These are phyloP conservation scores for Sphagnum tenellum DNA, from an alignment of 225 moss, liverwort and hornwort species.

Conservation along the genomic window DNA sequence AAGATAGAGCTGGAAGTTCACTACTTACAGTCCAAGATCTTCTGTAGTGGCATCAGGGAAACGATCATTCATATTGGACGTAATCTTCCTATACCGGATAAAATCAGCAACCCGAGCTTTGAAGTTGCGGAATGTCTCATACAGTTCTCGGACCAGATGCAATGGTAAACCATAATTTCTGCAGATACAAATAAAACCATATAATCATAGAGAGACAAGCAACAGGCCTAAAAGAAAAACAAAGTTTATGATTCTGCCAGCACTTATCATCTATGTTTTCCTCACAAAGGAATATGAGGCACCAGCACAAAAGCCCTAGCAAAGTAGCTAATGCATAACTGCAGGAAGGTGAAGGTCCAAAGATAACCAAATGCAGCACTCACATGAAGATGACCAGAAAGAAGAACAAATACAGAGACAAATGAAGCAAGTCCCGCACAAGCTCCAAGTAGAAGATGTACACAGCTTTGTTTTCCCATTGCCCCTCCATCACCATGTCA, in stretches of 20 bases:
- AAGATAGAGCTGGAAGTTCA: too few species aligned
- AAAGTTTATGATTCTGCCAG: too few species aligned
- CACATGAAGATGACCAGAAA: slow-evolving; percentile 90
- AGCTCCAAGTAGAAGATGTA: slow-evolving; percentile 88
- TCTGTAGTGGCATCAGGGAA: slow-evolving; percentile 95
- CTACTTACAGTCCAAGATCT: slow-evolving; percentile 81
- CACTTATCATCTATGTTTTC: too few species aligned
- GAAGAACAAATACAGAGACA: slow-evolving; percentile 76
- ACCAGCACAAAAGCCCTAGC: too few species aligned
- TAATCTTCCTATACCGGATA: slow-evolving; percentile 89
- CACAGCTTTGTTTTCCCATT: slow-evolving; percentile 72
- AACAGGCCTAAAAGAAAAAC: too few species aligned
- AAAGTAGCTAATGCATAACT: too few species aligned
- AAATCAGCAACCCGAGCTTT: slow-evolving; percentile 98
- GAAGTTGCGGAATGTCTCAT: slow-evolving; percentile 97
- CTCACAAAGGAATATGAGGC: too few species aligned
- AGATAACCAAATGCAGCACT: slow-evolving; percentile 14
- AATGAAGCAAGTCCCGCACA: slow-evolving; percentile 82
- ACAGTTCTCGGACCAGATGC: slow-evolving; percentile 94
- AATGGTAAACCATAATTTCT: slow-evolving; percentile 94
- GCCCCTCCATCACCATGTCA: slow-evolving; percentile 73
- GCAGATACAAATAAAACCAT: slow-evolving; percentile 12
- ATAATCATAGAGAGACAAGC: neutral
- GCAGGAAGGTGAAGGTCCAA: too few species aligned
- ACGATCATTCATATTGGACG: slow-evolving; percentile 99